Base-by-base conservation (phyloP, 2,329 filamentous ascomycete species). In the Cladosporium sp. region DNA sequence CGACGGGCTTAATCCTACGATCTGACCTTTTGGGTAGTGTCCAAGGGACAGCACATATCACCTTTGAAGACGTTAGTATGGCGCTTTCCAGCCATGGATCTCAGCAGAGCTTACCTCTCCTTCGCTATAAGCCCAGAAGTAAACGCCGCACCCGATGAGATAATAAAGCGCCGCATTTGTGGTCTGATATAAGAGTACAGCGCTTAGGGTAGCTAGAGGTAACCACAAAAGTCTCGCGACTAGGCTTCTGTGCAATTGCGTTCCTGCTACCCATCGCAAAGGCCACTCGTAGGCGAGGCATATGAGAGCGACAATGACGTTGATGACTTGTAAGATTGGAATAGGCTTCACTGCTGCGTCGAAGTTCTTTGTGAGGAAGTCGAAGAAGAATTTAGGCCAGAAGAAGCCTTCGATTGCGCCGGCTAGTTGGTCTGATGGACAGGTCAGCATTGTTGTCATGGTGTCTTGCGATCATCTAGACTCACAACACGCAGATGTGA, bases 301-400 rank as follows among this genome's bases (percentile, higher is more conserved):
- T 63, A 88, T 72, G 60, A 97, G 67, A 15, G 90, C 92, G 69
- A 96, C 82, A 45, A 97, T 20, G 22, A 99, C 79, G 70, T 99
- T 99, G 77, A 97, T 82, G 69, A 88, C 89, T 73, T 99, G 94
- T 15, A 99, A 81, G 52, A 92, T 80, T 1, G 94, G 94, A n/a
- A 94, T 74, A 0, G 93, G 93, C 69, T 89, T 92, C 62, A 97
- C 90, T 51, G 88, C 89, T 58, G 80, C 82, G 72, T 99, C 90
- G 67, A 99, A 86, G 68, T 90, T 92, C 70, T 90, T 92, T 61
- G 93, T 97, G 65, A 94, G 77, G 74, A 96, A 96, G 76, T 99
- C 94, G 88, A 90, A 99, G 78, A 99, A 96, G 72, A 99, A 88
- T 75, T 99, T 99, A 65, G 94, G 94, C 92, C 92, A 99, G 84